Evolutionary conservation across 352 stramenopile species (phyloP), one percentile per base, ranked within the genome.

Genomic region (Pythium apleroticum): DNA sequence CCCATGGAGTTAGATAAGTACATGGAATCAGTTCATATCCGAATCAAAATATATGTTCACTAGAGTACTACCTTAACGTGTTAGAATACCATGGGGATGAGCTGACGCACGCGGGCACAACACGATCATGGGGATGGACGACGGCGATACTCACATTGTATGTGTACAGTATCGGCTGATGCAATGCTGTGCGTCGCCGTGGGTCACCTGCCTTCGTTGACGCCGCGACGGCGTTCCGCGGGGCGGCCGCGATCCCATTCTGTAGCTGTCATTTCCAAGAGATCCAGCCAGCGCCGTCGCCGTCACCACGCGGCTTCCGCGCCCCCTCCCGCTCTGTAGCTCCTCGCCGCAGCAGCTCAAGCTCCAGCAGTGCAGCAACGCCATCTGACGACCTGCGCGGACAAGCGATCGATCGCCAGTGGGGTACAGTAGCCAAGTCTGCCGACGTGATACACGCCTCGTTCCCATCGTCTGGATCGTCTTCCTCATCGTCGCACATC

Each of bases 401-500:
- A 48, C 39, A 48, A 48, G 39, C 39, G 39, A 48, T 48, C 39
- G 39, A 48, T 48, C 39, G 39, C 19, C 39, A 48, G 17, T 22
- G 39, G 39, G 39, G 39, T 48, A 24, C 39, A 48, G 39, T 25
- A 20, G 39, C 39, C 39, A 41, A 41, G 17, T 48, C 17, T 4
- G 39, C 15, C 39, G 15, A 48, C 39, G n/a, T 20, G 39, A 48
- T 48, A 48, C 39, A 48, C 39, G n/a, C 39, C 11, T 9, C 30
- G 30, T 9, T 33, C 30, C 30, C 39, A 48, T 20, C 39, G 6
- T 48, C 39, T 48, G 39, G 39, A 48, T 24, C 39, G 39, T 48
- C 39, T 48, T 48, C 39, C 17, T 48, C 39, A 48, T 20, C 39
- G 39, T 48, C 39, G 39, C 39, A 48, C 24, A 48, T 48, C 39